These are phyloP conservation scores for Adenanthera pavonina DNA, from an alignment of 306 rosid species.

Conservation along the genomic window DNA sequence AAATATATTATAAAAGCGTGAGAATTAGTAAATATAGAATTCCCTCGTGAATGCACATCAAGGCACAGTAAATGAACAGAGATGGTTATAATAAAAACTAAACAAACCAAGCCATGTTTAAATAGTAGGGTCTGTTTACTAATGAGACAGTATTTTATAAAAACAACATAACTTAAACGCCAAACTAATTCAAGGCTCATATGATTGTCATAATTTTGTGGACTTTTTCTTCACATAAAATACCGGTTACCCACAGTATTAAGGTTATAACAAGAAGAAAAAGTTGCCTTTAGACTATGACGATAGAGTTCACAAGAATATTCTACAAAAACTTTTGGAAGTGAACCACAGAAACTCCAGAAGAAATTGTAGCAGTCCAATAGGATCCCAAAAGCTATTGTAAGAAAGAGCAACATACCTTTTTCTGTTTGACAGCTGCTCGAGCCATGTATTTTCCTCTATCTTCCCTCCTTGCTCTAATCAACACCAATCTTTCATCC, in stretches of 20 bases:
- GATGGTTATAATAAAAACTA: neutral
- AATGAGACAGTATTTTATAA: too few species aligned
- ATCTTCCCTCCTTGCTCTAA: constrained; percentile 87
- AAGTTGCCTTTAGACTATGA: neutral
- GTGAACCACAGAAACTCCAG: neutral
- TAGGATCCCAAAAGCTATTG: neutral
- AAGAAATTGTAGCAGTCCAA: neutral
- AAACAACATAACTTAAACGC: too few species aligned
- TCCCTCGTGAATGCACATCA: neutral
- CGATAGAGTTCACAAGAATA: neutral
- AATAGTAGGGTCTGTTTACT: neutral
- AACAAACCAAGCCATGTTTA: neutral
- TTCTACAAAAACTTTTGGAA: neutral
- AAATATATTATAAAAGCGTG: neutral
- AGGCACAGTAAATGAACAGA: neutral
- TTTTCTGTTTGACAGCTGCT: constrained; percentile 83
- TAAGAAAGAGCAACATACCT: constrained; percentile 53
- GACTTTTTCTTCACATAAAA: too few species aligned
- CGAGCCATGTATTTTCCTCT: constrained; percentile 79
- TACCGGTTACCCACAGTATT: neutral
- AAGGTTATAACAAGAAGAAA: neutral
- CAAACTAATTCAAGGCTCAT: too few species aligned
- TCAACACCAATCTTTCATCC: constrained; percentile 73
- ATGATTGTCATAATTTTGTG: too few species aligned
- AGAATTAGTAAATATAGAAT: neutral